These are phyloP conservation scores for Quercus phellos DNA, from an alignment of 331 rosid species.

Conservation along the genomic window DNA sequence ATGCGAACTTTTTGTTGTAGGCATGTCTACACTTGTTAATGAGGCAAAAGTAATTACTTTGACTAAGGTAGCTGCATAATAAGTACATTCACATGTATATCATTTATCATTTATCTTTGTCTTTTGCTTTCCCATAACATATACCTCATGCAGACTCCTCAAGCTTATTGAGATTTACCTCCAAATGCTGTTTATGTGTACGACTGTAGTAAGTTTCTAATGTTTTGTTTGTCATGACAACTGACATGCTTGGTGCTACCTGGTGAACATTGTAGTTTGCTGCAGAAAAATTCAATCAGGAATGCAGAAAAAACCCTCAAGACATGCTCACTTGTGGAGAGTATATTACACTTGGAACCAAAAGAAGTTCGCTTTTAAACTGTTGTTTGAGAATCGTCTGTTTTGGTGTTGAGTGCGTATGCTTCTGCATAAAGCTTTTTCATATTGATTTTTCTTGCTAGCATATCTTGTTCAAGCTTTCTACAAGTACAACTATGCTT, in stretches of 20 bases:
- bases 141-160: conserved; percentile 14
- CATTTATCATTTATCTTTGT: too few relatives aligned
- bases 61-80: conserved; percentile 47
- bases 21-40: conserved; percentile 51
- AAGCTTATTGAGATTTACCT: conserved; percentile 9
- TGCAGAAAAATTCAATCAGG: conserved; percentile 70
- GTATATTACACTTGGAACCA: conserved; percentile 78
- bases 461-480: conserved; percentile 1
- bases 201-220: conserved; percentile 19
- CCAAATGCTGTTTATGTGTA: conserved; percentile 12
- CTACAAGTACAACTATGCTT: conserved; percentile 5
- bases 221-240: conserved; percentile 48
- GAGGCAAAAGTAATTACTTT: conserved; percentile 65
- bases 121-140: conserved; percentile 18
- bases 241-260: conserved; percentile 78
- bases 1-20: conserved; percentile 39
- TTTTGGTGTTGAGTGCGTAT: conserved; percentile 1
- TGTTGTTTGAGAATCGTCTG: conserved; percentile 4
- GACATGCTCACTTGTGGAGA: conserved; percentile 64
- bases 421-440: conserved; percentile 1
- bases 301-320: conserved; percentile 47
- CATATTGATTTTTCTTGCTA: conserved; percentile 17
- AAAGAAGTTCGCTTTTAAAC: conserved; percentile 48
- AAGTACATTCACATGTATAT: neutral
- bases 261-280: conserved; percentile 48